Evolutionary conservation across 148 eudicot genomes (phyloP).

Genomic region (Linanthus parryae): DNA sequence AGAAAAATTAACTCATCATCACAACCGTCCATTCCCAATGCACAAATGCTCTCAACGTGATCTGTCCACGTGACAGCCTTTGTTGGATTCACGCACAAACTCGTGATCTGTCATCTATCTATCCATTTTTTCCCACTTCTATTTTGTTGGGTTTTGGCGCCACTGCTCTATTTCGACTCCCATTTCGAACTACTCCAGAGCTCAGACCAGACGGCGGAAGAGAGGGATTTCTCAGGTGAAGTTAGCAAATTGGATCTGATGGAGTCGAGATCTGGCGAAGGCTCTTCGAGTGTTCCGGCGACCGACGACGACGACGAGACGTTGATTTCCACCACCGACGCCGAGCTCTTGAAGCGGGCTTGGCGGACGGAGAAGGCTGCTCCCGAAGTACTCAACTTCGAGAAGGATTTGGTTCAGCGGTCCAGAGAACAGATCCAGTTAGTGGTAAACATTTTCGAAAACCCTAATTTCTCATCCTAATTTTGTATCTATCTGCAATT

Average conservation of each 20-base stretch:
- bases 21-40: background rate
- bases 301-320: constrained; percentile 65
- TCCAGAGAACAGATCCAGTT: constrained; percentile 77
- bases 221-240: background rate
- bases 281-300: constrained; percentile 12
- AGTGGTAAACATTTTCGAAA: constrained; percentile 35
- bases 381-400: constrained; percentile 61
- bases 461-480: background rate
- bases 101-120: constrained; percentile 1
- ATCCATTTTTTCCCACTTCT: too few relatives aligned
- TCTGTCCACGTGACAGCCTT: too few relatives aligned
- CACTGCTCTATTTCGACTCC: too few relatives aligned
- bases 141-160: background rate
- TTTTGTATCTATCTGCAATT: background rate
- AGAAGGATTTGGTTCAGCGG: constrained; percentile 49
- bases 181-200: too few relatives aligned
- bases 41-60: too few relatives aligned
- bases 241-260: constrained; percentile 8
- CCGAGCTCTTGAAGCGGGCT: constrained; percentile 66
- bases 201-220: too few relatives aligned
- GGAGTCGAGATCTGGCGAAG: constrained; percentile 30
- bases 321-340: constrained; percentile 67
- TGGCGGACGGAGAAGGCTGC: constrained; percentile 95
- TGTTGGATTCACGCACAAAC: constrained; percentile 7
- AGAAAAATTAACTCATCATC: too few relatives aligned